Evolutionary conservation across 768 basidiomycete genomes (phyloP).

Genomic region (Collybiopsis confluens): DNA sequence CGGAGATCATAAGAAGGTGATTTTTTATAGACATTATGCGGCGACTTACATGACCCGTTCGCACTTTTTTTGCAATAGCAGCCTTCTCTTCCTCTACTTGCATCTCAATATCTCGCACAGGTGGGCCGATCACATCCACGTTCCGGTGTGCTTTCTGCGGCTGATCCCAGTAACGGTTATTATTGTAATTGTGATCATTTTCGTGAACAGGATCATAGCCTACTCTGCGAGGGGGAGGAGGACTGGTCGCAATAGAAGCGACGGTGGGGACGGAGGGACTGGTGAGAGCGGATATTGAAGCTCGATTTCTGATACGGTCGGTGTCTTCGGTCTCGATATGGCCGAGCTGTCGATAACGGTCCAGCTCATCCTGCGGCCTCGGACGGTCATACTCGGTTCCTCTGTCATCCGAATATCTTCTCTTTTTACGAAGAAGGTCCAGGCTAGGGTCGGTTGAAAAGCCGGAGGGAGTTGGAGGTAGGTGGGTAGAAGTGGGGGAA

Average conservation of each 20-base stretch:
- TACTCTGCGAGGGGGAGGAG: background rate
- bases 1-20: background rate
- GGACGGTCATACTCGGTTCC: background rate
- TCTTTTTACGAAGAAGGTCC: conserved; percentile 31
- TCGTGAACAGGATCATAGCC: conserved; percentile 9
- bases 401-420: conserved; percentile 36
- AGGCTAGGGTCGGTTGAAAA: conserved; percentile 14
- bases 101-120: background rate
- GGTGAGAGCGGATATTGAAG: conserved; percentile 1
- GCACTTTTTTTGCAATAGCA: background rate
- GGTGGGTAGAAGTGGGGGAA: conserved; percentile 3
- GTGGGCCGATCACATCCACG: background rate
- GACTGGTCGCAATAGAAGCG: background rate
- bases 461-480: conserved; percentile 1
- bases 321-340: background rate
- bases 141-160: background rate
- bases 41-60: conserved; percentile 3
- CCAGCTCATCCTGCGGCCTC: background rate
- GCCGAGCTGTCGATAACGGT: background rate
- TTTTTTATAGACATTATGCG: background rate
- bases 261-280: conserved; percentile 2
- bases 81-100: background rate
- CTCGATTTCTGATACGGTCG: background rate
- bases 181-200: background rate
- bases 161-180: background rate